Evolutionary conservation across 177 flowering plant genomes (phyloP).

Genomic region (Vitis hybrid): DNA sequence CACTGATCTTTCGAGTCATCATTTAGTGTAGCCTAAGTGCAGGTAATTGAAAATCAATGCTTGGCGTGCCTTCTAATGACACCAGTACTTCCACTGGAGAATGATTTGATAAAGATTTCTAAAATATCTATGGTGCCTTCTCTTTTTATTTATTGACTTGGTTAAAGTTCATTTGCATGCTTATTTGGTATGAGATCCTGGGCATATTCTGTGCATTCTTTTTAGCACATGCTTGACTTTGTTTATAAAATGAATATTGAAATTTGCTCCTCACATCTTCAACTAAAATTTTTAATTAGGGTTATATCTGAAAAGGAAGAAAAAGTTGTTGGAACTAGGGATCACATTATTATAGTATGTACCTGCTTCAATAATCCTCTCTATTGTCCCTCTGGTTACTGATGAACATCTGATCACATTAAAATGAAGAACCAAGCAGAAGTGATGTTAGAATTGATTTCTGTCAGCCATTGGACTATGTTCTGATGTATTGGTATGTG

Average conservation of each 20-base stretch:
- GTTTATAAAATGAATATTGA: not conserved
- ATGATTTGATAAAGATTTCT: slow-evolving; percentile 1
- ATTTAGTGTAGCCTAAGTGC: too few species aligned
- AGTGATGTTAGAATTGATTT: too few species aligned
- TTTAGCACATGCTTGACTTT: not conserved
- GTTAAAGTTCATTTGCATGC: not conserved
- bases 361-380: too few species aligned
- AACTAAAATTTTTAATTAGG: not conserved
- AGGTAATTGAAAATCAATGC: not conserved
- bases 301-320: not conserved
- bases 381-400: too few species aligned
- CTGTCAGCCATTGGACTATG: too few species aligned
- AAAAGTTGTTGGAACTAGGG: too few species aligned
- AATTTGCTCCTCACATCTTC: not conserved
- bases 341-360: too few species aligned
- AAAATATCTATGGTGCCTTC: not conserved
- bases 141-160: not conserved
- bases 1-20: too few species aligned
- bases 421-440: too few species aligned
- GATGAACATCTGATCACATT: too few species aligned
- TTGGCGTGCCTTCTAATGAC: not conserved
- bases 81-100: not conserved
- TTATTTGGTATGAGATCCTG: not conserved
- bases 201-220: not conserved
- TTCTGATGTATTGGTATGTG: too few species aligned